Conservation (phyloP, 371 early-diverging fungal genomes). For the Mucor circinelloides region DNA sequence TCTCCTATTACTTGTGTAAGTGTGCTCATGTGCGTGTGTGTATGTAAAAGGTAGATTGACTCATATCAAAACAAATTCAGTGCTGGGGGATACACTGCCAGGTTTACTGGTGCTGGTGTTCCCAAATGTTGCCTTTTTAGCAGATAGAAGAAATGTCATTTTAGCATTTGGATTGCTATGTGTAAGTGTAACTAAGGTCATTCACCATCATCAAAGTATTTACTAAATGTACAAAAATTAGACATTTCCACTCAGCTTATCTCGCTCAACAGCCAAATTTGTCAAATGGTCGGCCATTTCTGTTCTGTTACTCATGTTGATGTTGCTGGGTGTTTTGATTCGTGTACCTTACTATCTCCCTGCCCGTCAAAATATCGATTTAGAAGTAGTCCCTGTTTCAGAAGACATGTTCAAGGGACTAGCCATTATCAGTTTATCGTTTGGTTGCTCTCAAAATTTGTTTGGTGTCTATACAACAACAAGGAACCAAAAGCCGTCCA, state of each 20-base stretch:
- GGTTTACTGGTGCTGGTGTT: conserved; percentile 33
- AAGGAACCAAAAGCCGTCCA: conserved; percentile 34
- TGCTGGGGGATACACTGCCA: conserved; percentile 57
- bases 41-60: background rate
- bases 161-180: conserved; percentile 39
- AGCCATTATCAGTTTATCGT: background rate
- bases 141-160: conserved; percentile 36
- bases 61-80: conserved; percentile 20
- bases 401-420: conserved; percentile 32
- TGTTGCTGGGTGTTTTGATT: conserved; percentile 43
- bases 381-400: conserved; percentile 34
- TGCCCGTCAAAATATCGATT: conserved; percentile 28
- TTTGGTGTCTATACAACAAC: conserved; percentile 50
- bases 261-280: conserved; percentile 52
- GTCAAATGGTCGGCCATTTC: conserved; percentile 51
- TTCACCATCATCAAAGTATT: background rate
- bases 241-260: conserved; percentile 52
- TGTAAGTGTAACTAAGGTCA: conserved; percentile 26
- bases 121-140: conserved; percentile 14
- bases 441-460: conserved; percentile 48
- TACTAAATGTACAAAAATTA: conserved; percentile 5
- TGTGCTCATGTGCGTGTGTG: background rate
- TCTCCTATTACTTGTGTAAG: conserved; percentile 55
- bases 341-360: conserved; percentile 53
- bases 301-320: conserved; percentile 46